phyloP scores from a whole-genome alignment of 768 basidiomycete genomes.

The Auriscalpium microsporum region DNA sequence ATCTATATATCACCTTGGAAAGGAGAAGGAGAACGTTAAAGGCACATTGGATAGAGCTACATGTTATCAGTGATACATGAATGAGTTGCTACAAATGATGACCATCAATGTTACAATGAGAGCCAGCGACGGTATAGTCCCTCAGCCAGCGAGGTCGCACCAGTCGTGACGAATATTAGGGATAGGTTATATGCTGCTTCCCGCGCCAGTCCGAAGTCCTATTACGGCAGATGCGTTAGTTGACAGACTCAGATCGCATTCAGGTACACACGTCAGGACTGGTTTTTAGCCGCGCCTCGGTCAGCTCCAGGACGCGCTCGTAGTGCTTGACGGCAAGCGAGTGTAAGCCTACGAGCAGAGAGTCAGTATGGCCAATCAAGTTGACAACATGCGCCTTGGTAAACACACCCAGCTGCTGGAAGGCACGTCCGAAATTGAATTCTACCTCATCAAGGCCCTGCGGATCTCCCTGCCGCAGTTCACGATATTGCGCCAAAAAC shows the following conservation, averaged over 20 bases:
- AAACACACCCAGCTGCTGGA: slow-evolving; percentile 80
- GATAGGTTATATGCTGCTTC: slow-evolving; percentile 89
- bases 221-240: not conserved
- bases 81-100: not conserved
- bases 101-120: slow-evolving; percentile 38
- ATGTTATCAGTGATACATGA: not conserved
- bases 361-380: not conserved
- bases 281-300: slow-evolving; percentile 33
- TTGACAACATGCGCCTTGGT: not conserved
- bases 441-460: slow-evolving; percentile 68
- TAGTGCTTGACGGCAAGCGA: slow-evolving; percentile 83
- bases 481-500: slow-evolving; percentile 75
- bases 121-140: slow-evolving; percentile 72
- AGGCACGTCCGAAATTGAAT: slow-evolving; percentile 86
- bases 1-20: no score
- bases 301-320: slow-evolving; percentile 59
- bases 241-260: not conserved
- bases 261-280: slow-evolving; percentile 24
- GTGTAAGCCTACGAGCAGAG: slow-evolving; percentile 49
- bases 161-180: slow-evolving; percentile 72
- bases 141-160: slow-evolving; percentile 63
- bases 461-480: slow-evolving; percentile 38
- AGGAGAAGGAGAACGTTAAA: not conserved
- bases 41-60: not conserved
- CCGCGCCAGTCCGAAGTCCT: slow-evolving; percentile 48